Evolutionary conservation across 768 basidiomycete species (phyloP).

Genomic region (Suillus fuscotomentosus): DNA sequence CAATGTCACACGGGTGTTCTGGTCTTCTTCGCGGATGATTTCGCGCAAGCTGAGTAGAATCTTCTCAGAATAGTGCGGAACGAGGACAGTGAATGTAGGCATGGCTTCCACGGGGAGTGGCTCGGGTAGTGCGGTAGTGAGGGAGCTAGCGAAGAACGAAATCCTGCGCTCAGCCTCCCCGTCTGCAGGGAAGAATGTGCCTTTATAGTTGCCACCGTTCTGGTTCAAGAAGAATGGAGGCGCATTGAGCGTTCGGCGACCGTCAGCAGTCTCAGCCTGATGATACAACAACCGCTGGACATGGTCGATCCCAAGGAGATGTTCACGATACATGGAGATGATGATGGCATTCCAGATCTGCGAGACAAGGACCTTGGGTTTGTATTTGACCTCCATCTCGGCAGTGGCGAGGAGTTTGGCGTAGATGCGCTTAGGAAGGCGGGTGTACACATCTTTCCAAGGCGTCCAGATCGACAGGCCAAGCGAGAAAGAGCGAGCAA

Average conservation of each 20-base stretch:
- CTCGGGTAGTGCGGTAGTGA: conserved; percentile 94
- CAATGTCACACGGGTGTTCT: conserved; percentile 93
- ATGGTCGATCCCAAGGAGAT: conserved; percentile 95
- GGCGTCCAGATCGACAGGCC: conserved; percentile 99
- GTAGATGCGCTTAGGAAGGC: conserved; percentile 96
- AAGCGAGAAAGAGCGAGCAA: conserved; percentile 85
- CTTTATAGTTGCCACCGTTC: conserved; percentile 63
- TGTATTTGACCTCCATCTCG: conserved; percentile 99
- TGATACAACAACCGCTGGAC: conserved; percentile 97
- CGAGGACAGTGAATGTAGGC: conserved; percentile 99
- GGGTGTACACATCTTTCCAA: conserved; percentile 96
- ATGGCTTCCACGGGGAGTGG: conserved; percentile 96
- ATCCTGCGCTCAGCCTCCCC: conserved; percentile 97
- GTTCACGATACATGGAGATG: conserved; percentile 99
- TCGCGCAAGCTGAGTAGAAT: conserved; percentile 94
- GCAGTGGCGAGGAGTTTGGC: conserved; percentile 93
- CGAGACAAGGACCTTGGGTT: conserved; percentile 98
- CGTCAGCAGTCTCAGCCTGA: conserved; percentile 88
- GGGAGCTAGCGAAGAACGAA: conserved; percentile 97
- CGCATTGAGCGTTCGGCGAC: conserved; percentile 88
- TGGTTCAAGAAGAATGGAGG: conserved; percentile 99
- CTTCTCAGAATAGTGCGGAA: conserved; percentile 99
- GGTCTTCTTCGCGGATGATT: conserved; percentile 97
- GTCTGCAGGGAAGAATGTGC: conserved; percentile 89
- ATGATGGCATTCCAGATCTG: conserved; percentile 99